A percentile compares a stretch with the other conserved stretches of the same genome.
These are phyloP conservation scores for Penicillium lagena DNA, from an alignment of 495 filamentous ascomycete genomes.

Conservation along the genomic window DNA sequence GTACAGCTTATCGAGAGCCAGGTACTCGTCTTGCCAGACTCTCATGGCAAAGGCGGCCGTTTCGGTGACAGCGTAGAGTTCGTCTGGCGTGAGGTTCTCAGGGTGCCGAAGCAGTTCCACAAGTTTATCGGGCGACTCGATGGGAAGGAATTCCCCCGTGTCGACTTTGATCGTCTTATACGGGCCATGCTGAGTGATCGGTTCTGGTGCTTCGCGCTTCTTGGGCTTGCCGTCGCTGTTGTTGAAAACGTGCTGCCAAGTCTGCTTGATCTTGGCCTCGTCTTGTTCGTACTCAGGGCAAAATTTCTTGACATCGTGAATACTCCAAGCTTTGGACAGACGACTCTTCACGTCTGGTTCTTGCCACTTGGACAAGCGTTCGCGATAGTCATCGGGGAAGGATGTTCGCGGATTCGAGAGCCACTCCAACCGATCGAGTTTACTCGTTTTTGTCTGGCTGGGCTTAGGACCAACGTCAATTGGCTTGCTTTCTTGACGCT, in stretches of 20 bases:
- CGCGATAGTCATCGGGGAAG: slow-evolving; percentile 14
- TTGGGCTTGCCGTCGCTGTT: slow-evolving; percentile 27
- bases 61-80: slow-evolving; percentile 47
- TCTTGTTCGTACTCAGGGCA: slow-evolving; percentile 32
- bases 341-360: slow-evolving; percentile 43
- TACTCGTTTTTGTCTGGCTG: background rate
- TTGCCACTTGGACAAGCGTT: slow-evolving; percentile 14
- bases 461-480: background rate
- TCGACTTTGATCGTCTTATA: slow-evolving; percentile 28
- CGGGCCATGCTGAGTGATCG: slow-evolving; percentile 38
- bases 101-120: slow-evolving; percentile 30
- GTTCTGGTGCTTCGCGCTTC: slow-evolving; percentile 38
- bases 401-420: slow-evolving; percentile 23
- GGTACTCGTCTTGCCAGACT: slow-evolving; percentile 59
- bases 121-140: slow-evolving; percentile 25
- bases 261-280: slow-evolving; percentile 15
- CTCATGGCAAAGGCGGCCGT: slow-evolving; percentile 47
- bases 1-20: slow-evolving; percentile 50
- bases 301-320: slow-evolving; percentile 44
- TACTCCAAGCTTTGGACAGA: slow-evolving; percentile 53
- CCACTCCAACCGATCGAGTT: slow-evolving; percentile 15
- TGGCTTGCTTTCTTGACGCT: background rate
- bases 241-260: slow-evolving; percentile 28
- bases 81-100: slow-evolving; percentile 30
- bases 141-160: slow-evolving; percentile 41